Evolutionary conservation across 2,329 filamentous ascomycete genomes (phyloP).

Genomic region (Pseudogymnoascus sp.): DNA sequence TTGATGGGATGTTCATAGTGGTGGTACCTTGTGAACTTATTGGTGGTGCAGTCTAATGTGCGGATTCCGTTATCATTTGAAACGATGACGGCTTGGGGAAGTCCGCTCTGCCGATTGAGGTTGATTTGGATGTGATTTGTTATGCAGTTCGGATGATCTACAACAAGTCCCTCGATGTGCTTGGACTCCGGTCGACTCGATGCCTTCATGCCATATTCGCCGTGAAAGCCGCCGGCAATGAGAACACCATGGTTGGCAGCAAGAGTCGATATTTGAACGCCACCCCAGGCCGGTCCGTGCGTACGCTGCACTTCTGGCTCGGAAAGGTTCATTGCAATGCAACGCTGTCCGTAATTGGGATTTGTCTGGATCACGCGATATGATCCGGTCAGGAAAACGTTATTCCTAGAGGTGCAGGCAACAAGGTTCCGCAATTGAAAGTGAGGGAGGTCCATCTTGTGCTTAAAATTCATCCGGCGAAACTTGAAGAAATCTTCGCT

Average conservation of each 20-base stretch:
- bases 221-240: conserved; percentile 34
- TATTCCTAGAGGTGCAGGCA: conserved; percentile 48
- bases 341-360: conserved; percentile 26
- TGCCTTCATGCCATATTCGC: conserved; percentile 33
- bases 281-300: conserved; percentile 15
- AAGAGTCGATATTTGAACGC: conserved; percentile 30
- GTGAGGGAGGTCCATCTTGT: conserved; percentile 51
- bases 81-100: conserved; percentile 52
- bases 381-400: conserved; percentile 50
- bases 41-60: conserved; percentile 51
- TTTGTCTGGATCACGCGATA: conserved; percentile 48
- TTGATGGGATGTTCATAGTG: conserved; percentile 60
- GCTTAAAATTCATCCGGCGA: conserved; percentile 48
- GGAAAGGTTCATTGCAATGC: conserved; percentile 24
- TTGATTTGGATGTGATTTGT: conserved; percentile 60
- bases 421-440: conserved; percentile 61
- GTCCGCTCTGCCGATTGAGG: conserved; percentile 43
- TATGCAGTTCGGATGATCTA: conserved; percentile 51
- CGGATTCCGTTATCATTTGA: conserved; percentile 57
- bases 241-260: conserved; percentile 30
- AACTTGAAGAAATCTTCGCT: conserved; percentile 49
- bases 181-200: conserved; percentile 26
- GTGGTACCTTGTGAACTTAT: conserved; percentile 50
- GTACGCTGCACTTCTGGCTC: conserved; percentile 23
- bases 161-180: conserved; percentile 32